A percentile compares a stretch with the other conserved stretches of the same genome.
These are phyloP conservation scores for Metschnikowia peoriensis DNA, from an alignment of 805 yeast species.

Conservation along the genomic window DNA sequence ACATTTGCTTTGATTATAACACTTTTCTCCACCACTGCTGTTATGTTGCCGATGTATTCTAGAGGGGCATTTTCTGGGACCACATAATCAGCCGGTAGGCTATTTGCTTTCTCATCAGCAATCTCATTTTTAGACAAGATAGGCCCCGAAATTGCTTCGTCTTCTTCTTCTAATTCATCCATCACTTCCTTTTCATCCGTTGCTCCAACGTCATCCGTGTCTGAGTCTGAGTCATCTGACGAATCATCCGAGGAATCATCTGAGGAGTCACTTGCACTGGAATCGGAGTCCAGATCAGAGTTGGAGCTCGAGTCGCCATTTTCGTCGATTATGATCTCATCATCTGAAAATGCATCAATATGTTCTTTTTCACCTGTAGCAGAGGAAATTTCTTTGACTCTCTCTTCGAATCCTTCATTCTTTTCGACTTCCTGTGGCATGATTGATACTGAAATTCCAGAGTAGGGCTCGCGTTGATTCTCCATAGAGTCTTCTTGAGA, in stretches of 20 bases:
- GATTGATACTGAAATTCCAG: not conserved
- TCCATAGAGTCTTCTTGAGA: not conserved
- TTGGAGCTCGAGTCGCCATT: not conserved
- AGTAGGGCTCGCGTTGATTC: not conserved
- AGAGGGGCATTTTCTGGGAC: constrained; percentile 63
- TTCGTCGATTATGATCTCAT: constrained; percentile 14
- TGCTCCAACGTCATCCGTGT: constrained; percentile 5
- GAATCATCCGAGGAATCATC: constrained; percentile 2
- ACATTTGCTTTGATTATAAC: constrained; percentile 66
- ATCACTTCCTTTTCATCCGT: constrained; percentile 3
- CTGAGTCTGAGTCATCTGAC: constrained; percentile 9
- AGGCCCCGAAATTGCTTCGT: constrained; percentile 52
- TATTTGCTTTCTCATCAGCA: constrained; percentile 62
- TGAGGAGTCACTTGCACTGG: not conserved
- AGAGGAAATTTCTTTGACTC: not conserved
- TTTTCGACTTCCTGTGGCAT: not conserved
- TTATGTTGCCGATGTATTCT: constrained; percentile 68
- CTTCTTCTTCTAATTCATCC: constrained; percentile 42
- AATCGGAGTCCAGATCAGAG: not conserved
- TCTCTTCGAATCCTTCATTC: not conserved
- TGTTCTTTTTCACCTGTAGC: constrained; percentile 2
- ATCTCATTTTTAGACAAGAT: constrained; percentile 78
- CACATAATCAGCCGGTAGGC: constrained; percentile 62
- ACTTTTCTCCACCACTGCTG: constrained; percentile 67
- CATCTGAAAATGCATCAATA: constrained; percentile 15